Evolutionary conservation across 805 yeast species (phyloP), one percentile per base, ranked within the genome.

Genomic region (Saccharomycopsis fibuligera): DNA sequence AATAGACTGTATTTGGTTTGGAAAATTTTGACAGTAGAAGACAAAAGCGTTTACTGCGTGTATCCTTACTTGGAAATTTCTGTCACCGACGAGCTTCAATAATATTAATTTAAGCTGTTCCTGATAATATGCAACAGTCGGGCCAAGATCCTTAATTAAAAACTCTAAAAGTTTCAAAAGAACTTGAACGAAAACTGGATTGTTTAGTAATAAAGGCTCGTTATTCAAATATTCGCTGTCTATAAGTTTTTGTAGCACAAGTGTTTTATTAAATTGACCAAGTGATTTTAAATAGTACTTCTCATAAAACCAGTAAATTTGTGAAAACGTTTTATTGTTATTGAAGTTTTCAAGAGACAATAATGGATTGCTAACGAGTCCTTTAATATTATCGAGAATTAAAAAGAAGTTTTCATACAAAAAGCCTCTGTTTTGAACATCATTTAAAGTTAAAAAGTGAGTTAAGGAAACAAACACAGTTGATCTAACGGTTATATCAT

Each of bases 1-100:
- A n/a, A 53, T 53, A 1, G 73, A 60, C 25, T 67, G 62, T 27
- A 75, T 46, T 54, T 68, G 49, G 50, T 62, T 56, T 35, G 75
- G 67, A 55, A 59, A 60, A 59, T 56, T 57, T 38, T 56, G 25
- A 53, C 68, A 57, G 58, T 66, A 55, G 54, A 59, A 54, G 36
- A 62, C 66, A 31, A 71, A 51, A 3, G 61, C 58, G 36, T 69
- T 69, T 33, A 63, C 65, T 0, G 79, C 64, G 35, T 66, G 61
- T 4, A 71, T 62, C 49, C 81, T 67, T 5, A 73, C 58, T 31
- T 65, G 64, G 46, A 68, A 70, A 25, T 66, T 67, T 25, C 66
- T 64, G 36, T 69, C 63, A 5, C 66, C 60, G 31, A 71, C 61
- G 5, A 76, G 56, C 19, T 62, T 61, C 46, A 70, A 58, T 2